Percentiles rank a stretch among this genome's conserved stretches.
phyloP scores from a whole-genome alignment of 257 asterid genomes.

The Nyctanthes arbortristis region DNA sequence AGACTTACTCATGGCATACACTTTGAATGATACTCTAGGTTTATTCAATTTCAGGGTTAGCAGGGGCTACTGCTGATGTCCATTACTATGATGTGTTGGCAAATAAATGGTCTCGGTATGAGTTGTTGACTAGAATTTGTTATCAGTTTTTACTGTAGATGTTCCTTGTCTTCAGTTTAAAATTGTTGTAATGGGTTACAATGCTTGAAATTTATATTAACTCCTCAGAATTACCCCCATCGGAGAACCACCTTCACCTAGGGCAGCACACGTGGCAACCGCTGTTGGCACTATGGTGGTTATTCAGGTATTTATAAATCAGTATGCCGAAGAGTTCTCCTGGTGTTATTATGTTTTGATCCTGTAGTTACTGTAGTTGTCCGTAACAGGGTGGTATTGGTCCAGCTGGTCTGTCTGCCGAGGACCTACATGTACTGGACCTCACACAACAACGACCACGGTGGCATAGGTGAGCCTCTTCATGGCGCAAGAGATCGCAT shows the following conservation, averaged over 20 bases:
- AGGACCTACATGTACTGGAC: slow-evolving; percentile 98
- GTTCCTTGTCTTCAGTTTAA: slow-evolving; percentile 25
- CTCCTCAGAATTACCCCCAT: slow-evolving; percentile 76
- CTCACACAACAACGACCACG: slow-evolving; percentile 94
- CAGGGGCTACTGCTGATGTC: slow-evolving; percentile 98
- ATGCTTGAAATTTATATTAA: slow-evolving; percentile 22
- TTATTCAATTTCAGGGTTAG: slow-evolving; percentile 73
- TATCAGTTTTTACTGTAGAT: slow-evolving; percentile 4
- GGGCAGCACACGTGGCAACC: slow-evolving; percentile 99
- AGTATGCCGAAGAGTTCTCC: slow-evolving; percentile 14
- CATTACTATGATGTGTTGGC: slow-evolving; percentile 90
- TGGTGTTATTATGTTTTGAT: slow-evolving; percentile 7
- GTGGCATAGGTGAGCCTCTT: slow-evolving; percentile 83
- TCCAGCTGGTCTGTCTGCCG: slow-evolving; percentile 98
- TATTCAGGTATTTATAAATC: slow-evolving; percentile 71
- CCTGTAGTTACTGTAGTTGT: slow-evolving; percentile 20
- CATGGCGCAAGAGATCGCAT: slow-evolving; percentile 1
- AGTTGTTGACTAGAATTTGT: slow-evolving; percentile 1
- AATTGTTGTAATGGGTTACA: slow-evolving; percentile 14
- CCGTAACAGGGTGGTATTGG: slow-evolving; percentile 94
- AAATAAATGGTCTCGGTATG: slow-evolving; percentile 94
- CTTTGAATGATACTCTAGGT: slow-evolving; percentile 21
- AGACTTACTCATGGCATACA: neutral
- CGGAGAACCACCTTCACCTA: slow-evolving; percentile 99
- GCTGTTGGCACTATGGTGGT: slow-evolving; percentile 99